These are phyloP conservation scores for Russula sp. DNA, from an alignment of 768 basidiomycete genomes.

Conservation along the genomic window DNA sequence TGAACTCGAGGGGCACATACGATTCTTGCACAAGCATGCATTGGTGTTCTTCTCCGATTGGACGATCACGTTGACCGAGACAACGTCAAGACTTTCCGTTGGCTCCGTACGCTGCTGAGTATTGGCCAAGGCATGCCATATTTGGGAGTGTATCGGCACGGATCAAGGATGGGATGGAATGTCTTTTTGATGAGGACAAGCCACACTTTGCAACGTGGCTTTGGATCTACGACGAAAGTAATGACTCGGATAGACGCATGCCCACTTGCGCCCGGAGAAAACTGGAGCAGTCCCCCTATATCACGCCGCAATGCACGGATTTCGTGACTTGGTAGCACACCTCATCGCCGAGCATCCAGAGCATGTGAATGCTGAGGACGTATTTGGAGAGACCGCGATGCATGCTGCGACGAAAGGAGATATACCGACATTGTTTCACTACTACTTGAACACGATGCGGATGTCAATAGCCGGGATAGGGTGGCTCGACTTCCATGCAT, in stretches of 20 bases:
- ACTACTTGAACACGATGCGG: neutral
- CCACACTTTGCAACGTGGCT: neutral
- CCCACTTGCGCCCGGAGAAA: neutral
- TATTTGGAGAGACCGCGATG: neutral
- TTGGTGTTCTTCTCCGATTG: neutral
- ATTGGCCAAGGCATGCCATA: neutral
- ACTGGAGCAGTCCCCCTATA: neutral
- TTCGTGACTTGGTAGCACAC: neutral
- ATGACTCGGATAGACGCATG: neutral
- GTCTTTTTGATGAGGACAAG: neutral
- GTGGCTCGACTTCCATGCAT: neutral
- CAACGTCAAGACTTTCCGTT: neutral
- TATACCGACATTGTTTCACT: neutral
- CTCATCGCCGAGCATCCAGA: neutral
- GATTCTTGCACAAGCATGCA: slow-evolving; percentile 3
- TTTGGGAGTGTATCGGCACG: neutral
- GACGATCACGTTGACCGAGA: neutral
- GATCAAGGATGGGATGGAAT: neutral
- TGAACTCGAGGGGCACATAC: neutral
- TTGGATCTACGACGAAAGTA: neutral
- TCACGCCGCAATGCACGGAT: neutral
- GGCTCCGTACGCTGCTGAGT: neutral
- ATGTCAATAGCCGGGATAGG: neutral
- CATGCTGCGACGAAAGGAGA: neutral
- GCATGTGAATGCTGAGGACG: neutral